These are phyloP conservation scores for Globisporangium apiculatum DNA, from an alignment of 352 stramenopile genomes.

Conservation along the genomic window DNA sequence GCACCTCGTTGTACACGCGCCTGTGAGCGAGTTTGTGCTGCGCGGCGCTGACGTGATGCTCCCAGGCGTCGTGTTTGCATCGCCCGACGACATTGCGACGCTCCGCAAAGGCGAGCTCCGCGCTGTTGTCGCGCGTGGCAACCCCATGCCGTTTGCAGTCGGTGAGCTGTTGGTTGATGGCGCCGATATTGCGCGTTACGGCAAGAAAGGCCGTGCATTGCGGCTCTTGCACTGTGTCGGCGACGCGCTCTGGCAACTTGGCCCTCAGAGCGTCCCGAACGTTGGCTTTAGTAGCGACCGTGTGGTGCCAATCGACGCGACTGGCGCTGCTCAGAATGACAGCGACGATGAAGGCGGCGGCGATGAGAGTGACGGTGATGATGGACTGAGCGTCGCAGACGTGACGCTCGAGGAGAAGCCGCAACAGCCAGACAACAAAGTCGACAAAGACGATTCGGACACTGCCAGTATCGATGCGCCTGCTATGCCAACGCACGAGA, in stretches of 20 bases:
- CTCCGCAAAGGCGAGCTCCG: constrained; percentile 64
- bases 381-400: constrained; percentile 9
- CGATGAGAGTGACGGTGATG: constrained; percentile 3
- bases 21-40: constrained; percentile 76
- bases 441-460: constrained; percentile 2
- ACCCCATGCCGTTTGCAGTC: constrained; percentile 69
- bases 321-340: constrained; percentile 5
- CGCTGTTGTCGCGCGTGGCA: constrained; percentile 63
- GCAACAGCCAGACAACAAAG: background rate
- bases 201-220: constrained; percentile 63
- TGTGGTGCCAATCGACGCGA: constrained; percentile 22
- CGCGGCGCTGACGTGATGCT: constrained; percentile 81
- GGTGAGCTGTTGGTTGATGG: constrained; percentile 70
- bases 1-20: constrained; percentile 56
- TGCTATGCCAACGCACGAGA: constrained; percentile 47
- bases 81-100: constrained; percentile 33
- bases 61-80: constrained; percentile 66
- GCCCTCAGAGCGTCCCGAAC: constrained; percentile 57
- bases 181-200: constrained; percentile 37
- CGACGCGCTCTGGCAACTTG: constrained; percentile 73
- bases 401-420: constrained; percentile 39
- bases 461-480: constrained; percentile 11
- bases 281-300: constrained; percentile 43
- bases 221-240: constrained; percentile 65
- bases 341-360: constrained; percentile 5